Percentiles rank a stretch among this genome's conserved stretches.
phyloP scores from a whole-genome alignment of 176 grass and related monocot species.

The Paspalum vaginatum region DNA sequence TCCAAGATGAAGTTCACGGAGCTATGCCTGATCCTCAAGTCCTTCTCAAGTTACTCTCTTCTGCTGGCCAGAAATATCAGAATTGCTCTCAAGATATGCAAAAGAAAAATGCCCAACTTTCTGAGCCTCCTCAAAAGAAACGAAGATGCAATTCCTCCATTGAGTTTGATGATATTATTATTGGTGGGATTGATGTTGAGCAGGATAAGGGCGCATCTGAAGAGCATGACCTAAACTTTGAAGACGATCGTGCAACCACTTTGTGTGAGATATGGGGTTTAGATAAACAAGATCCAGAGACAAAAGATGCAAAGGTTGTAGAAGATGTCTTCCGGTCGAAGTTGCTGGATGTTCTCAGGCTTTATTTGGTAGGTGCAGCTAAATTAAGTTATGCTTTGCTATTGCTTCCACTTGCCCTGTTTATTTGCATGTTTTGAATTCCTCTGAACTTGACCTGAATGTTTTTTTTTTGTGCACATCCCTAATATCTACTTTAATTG shows the following conservation, averaged over 20 bases:
- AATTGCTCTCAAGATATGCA: conserved; percentile 37
- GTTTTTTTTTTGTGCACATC: conserved; percentile 8
- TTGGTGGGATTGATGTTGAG: conserved; percentile 66
- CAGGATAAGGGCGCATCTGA: conserved; percentile 38
- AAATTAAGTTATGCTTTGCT: conserved; percentile 31
- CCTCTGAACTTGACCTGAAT: neutral
- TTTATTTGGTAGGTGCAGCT: conserved; percentile 72
- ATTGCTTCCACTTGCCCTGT: conserved; percentile 9
- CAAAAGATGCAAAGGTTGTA: conserved; percentile 44
- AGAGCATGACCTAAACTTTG: conserved; percentile 42
- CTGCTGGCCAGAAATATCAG: conserved; percentile 58
- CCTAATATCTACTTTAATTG: conserved; percentile 16
- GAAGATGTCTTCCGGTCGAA: conserved; percentile 77
- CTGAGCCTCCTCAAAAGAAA: conserved; percentile 68
- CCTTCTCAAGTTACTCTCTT: conserved; percentile 85
- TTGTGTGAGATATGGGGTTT: conserved; percentile 77
- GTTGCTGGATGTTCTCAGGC: conserved; percentile 75
- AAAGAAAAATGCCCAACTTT: conserved; percentile 51
- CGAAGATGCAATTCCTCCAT: conserved; percentile 37
- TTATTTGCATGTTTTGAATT: conserved; percentile 31
- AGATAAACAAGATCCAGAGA: conserved; percentile 49
- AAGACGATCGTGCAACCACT: conserved; percentile 35
- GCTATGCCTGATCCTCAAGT: conserved; percentile 90
- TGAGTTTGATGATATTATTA: conserved; percentile 65
- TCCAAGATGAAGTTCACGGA: conserved; percentile 72